Conservation (phyloP, 306 rosid species). For the Quercus aquifolioides region DNA sequence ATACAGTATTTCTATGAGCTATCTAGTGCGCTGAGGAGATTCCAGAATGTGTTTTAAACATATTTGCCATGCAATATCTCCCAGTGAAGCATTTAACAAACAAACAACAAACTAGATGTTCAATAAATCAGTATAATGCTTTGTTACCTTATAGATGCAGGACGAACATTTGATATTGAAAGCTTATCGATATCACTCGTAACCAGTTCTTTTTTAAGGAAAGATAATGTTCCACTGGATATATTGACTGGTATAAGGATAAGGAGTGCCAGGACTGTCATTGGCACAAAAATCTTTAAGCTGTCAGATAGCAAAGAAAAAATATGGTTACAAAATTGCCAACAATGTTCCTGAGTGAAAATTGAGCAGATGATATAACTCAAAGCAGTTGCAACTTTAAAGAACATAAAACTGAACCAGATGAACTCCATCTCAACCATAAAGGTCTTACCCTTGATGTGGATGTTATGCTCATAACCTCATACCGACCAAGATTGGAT, state of each 20-base stretch:
- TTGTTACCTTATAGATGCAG: slow-evolving; percentile 67
- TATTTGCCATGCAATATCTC: too few species aligned
- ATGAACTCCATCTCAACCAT: not conserved
- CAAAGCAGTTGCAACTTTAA: not conserved
- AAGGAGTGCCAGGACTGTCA: slow-evolving; percentile 76
- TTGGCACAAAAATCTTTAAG: slow-evolving; percentile 79
- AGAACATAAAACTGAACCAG: not conserved
- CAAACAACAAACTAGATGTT: too few species aligned
- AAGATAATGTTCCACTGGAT: slow-evolving; percentile 75
- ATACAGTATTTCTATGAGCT: too few species aligned
- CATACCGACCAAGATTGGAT: not conserved
- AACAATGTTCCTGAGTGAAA: not conserved
- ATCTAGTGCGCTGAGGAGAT: too few species aligned
- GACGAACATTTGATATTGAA: slow-evolving; percentile 86
- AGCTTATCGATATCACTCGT: slow-evolving; percentile 88
- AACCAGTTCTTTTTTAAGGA: slow-evolving; percentile 80
- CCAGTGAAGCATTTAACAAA: too few species aligned
- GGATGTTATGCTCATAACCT: not conserved
- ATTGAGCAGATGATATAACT: not conserved
- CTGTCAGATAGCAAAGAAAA: slow-evolving; percentile 36
- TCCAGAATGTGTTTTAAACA: too few species aligned
- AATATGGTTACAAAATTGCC: not conserved
- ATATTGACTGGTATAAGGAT: slow-evolving; percentile 90
- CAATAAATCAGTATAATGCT: too few species aligned
- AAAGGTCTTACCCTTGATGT: not conserved